Evolutionary conservation across 2,329 filamentous ascomycete genomes (phyloP).

Genomic region (Monosporascus ibericus): DNA sequence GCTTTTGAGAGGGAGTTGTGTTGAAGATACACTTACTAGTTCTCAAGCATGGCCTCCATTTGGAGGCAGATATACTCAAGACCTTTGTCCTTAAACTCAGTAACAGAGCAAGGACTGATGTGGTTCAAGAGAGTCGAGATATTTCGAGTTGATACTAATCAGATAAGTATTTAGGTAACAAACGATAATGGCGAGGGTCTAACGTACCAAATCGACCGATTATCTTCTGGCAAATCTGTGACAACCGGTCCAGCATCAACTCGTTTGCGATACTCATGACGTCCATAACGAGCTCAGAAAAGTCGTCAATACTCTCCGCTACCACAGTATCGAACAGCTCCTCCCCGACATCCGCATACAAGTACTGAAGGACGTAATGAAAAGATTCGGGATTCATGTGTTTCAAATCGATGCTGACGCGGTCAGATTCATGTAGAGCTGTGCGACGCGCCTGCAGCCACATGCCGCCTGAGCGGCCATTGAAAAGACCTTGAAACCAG

Average conservation of each 20-base stretch:
- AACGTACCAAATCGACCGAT: constrained; percentile 62
- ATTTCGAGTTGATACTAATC: constrained; percentile 69
- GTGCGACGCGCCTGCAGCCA: constrained; percentile 74
- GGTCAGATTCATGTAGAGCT: constrained; percentile 34
- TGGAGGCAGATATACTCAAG: constrained; percentile 90
- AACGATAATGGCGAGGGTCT: not conserved
- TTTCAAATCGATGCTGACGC: constrained; percentile 70
- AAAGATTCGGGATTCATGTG: constrained; percentile 74
- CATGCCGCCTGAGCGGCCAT: constrained; percentile 76
- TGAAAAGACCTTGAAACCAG: constrained; percentile 86
- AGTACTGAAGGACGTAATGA: constrained; percentile 67
- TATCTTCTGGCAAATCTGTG: constrained; percentile 80
- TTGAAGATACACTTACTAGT: constrained; percentile 42
- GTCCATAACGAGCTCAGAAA: constrained; percentile 84
- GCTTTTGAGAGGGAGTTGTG: too few relatives aligned
- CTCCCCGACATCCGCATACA: constrained; percentile 78
- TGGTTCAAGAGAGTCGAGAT: constrained; percentile 80
- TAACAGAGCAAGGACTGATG: constrained; percentile 76
- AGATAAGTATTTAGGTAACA: constrained; percentile 19
- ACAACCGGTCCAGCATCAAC: constrained; percentile 86
- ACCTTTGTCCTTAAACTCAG: constrained; percentile 79
- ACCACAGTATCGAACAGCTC: constrained; percentile 77
- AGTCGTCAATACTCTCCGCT: constrained; percentile 68
- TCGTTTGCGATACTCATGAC: constrained; percentile 89
- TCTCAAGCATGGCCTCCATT: constrained; percentile 86